Percentiles rank a stretch among this genome's conserved stretches.
These are phyloP conservation scores for Pouteria campechiana DNA, from an alignment of 179 eudicot species.

Conservation along the genomic window DNA sequence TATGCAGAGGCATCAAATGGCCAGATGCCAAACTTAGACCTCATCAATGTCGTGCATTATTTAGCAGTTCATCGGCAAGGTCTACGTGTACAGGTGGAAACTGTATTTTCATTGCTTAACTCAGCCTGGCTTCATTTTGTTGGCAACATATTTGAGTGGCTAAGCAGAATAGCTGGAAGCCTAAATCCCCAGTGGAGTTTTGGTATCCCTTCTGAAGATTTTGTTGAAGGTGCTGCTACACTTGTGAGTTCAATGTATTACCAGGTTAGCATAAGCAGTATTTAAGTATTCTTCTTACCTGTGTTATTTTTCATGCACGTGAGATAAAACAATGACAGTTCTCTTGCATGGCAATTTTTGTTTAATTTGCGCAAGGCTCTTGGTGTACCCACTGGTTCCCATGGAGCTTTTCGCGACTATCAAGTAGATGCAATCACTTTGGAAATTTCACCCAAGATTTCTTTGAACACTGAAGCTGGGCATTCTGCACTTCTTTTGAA, in stretches of 20 bases:
- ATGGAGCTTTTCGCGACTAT: constrained; percentile 96
- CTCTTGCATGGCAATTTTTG: background rate
- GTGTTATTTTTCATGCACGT: background rate
- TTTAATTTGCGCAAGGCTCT: constrained; percentile 40
- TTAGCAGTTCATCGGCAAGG: constrained; percentile 88
- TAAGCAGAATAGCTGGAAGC: constrained; percentile 58
- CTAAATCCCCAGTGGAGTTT: constrained; percentile 75
- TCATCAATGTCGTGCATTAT: constrained; percentile 80
- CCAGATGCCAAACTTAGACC: constrained; percentile 98
- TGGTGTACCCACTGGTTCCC: constrained; percentile 94
- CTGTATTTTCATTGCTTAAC: constrained; percentile 46
- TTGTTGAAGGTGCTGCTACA: constrained; percentile 81
- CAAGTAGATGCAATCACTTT: constrained; percentile 93
- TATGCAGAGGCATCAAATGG: constrained; percentile 98
- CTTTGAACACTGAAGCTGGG: constrained; percentile 29
- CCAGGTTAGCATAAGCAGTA: constrained; percentile 38
- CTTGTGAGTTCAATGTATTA: constrained; percentile 87
- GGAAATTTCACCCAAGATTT: constrained; percentile 50
- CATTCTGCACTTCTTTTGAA: constrained; percentile 49
- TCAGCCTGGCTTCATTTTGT: constrained; percentile 45
- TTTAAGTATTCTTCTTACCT: background rate
- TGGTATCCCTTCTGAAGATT: constrained; percentile 68
- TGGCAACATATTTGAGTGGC: constrained; percentile 42
- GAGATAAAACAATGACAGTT: background rate
- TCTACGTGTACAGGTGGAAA: constrained; percentile 62